Percentiles rank a stretch among this genome's conserved stretches.
Evolutionary conservation across 306 rosid genomes (phyloP).

Genomic region (Adenanthera pavonina): DNA sequence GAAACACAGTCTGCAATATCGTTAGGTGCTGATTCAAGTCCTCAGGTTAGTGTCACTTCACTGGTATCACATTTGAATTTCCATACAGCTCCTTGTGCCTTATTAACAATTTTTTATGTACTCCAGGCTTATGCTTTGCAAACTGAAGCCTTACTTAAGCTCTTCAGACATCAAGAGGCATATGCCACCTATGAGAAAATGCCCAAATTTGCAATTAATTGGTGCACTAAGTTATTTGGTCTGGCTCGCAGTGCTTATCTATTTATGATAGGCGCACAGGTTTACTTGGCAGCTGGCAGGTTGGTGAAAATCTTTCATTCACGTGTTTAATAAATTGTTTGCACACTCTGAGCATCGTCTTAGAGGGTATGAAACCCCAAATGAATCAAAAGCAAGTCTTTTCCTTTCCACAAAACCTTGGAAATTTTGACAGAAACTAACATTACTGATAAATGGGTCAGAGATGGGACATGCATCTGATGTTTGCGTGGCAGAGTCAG

Average conservation of each 20-base stretch:
- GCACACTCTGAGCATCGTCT: neutral
- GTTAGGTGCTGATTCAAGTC: slow-evolving; percentile 77
- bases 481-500: neutral
- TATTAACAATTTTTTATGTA: slow-evolving; percentile 22
- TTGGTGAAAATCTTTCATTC: slow-evolving; percentile 40
- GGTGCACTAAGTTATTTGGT: slow-evolving; percentile 67
- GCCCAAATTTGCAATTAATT: slow-evolving; percentile 61
- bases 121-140: slow-evolving; percentile 75
- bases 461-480: neutral
- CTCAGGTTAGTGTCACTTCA: slow-evolving; percentile 60
- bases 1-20: slow-evolving; percentile 74
- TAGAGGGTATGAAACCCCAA: neutral
- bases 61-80: neutral
- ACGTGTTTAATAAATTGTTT: neutral
- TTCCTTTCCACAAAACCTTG: slow-evolving; percentile 7
- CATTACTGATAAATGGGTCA: neutral
- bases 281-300: slow-evolving; percentile 85
- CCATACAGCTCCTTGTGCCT: slow-evolving; percentile 23
- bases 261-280: slow-evolving; percentile 63
- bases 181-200: slow-evolving; percentile 56
- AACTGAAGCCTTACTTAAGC: slow-evolving; percentile 83
- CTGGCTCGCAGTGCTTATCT: slow-evolving; percentile 51
- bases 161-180: slow-evolving; percentile 78
- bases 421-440: neutral
- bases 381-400: neutral